phyloP scores from a whole-genome alignment of 2,329 filamentous ascomycete genomes.

The Nannizziopsis arthrosporioides region DNA sequence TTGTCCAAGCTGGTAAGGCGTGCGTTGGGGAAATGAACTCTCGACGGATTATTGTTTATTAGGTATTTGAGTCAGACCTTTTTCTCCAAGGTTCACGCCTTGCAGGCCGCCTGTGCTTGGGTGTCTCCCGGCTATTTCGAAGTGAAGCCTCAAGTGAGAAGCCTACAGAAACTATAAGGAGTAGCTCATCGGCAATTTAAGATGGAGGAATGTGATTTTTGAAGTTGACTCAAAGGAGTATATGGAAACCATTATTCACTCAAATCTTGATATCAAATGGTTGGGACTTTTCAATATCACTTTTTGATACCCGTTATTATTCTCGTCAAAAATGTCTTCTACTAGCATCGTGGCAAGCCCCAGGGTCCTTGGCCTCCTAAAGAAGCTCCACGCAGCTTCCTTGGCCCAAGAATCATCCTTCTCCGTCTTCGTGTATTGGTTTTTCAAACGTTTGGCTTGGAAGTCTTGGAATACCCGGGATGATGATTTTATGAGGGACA shows the following conservation, averaged over 20 bases:
- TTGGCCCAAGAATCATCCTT: constrained; percentile 24
- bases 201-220: too few species aligned
- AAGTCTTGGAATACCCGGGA: constrained; percentile 13
- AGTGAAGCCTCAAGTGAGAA: too few species aligned
- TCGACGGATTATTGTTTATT: too few species aligned
- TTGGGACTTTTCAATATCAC: neutral
- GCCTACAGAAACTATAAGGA: too few species aligned
- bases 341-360: constrained; percentile 13
- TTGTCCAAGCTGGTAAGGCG: too few species aligned
- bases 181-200: too few species aligned
- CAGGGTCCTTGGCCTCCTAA: constrained; percentile 20
- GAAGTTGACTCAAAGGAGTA: too few species aligned
- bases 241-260: neutral
- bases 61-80: too few species aligned
- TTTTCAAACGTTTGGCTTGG: constrained; percentile 12
- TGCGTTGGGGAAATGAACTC: too few species aligned
- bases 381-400: constrained; percentile 24
- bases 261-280: neutral
- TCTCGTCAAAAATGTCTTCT: constrained; percentile 11
- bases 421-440: constrained; percentile 17
- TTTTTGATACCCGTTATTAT: neutral
- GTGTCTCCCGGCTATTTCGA: too few species aligned
- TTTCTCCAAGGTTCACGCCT: too few species aligned
- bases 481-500: constrained; percentile 40
- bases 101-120: too few species aligned